A percentile compares a stretch with the other conserved stretches of the same genome.
phyloP scores from a whole-genome alignment of 2,329 filamentous ascomycete species.

The Decorospora gaudefroyi region DNA sequence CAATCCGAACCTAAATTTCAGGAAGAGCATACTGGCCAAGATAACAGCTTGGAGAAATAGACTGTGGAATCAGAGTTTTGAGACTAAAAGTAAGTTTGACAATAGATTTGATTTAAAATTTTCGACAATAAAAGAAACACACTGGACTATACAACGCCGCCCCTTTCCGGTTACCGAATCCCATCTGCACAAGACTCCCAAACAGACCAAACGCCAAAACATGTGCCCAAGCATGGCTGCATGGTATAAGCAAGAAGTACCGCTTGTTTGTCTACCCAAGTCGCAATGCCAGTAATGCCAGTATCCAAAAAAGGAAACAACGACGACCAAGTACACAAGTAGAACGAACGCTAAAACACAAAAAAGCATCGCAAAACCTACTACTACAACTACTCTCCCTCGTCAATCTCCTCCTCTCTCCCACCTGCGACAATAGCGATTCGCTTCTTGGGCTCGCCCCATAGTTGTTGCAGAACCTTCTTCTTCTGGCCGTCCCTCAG shows the following conservation, averaged over 20 bases:
- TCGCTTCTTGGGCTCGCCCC: slow-evolving; percentile 38
- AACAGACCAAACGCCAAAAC: too few relatives aligned
- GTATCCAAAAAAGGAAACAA: not conserved
- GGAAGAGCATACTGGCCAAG: too few relatives aligned
- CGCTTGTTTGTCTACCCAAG: slow-evolving; percentile 10
- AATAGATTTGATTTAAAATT: too few relatives aligned
- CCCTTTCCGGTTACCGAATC: too few relatives aligned
- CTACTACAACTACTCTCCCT: slow-evolving; percentile 4
- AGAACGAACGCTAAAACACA: not conserved
- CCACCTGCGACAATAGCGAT: slow-evolving; percentile 33
- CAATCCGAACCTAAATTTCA: too few relatives aligned
- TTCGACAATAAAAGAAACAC: too few relatives aligned
- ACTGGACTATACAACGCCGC: too few relatives aligned
- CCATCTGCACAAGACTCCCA: too few relatives aligned
- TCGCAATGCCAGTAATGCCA: slow-evolving; percentile 10
- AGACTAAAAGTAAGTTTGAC: too few relatives aligned
- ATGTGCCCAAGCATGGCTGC: too few relatives aligned
- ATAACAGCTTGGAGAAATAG: too few relatives aligned
- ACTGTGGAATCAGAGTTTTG: too few relatives aligned
- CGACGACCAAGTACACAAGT: not conserved
- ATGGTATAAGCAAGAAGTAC: slow-evolving; percentile 5
- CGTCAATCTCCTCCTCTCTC: slow-evolving; percentile 27
- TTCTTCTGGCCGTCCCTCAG: slow-evolving; percentile 80
- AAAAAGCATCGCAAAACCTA: not conserved
- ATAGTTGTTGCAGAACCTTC: slow-evolving; percentile 79